Percentiles rank a stretch among this genome's conserved stretches.
Evolutionary conservation across 345 rosid genomes (phyloP).

Genomic region (Physaria fendleri): DNA sequence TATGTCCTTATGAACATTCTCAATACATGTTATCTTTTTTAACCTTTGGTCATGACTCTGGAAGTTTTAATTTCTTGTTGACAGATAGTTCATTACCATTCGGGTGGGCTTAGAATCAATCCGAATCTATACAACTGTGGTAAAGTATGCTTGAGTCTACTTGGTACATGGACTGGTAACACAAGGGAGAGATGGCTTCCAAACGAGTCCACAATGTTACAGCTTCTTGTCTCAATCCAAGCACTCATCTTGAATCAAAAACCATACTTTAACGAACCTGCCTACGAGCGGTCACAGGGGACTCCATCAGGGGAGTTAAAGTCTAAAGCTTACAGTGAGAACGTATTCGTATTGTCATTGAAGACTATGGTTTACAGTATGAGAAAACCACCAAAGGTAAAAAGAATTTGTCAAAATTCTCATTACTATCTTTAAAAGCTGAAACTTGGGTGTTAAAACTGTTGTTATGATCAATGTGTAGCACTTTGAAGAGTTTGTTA

Average conservation of each 20-base stretch:
- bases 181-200: constrained; percentile 84
- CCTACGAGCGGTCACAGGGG: constrained; percentile 40
- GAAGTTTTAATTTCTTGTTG: constrained; percentile 28
- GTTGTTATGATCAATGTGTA: constrained; percentile 32
- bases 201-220: constrained; percentile 70
- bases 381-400: constrained; percentile 73
- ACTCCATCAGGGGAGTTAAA: constrained; percentile 41
- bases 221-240: constrained; percentile 91
- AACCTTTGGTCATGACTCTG: not conserved
- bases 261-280: constrained; percentile 96
- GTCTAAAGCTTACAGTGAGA: constrained; percentile 58
- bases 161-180: constrained; percentile 39
- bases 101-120: constrained; percentile 81
- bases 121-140: constrained; percentile 72
- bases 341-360: constrained; percentile 52
- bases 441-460: not conserved
- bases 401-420: no score
- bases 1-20: constrained; percentile 34
- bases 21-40: not conserved
- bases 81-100: constrained; percentile 70
- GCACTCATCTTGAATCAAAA: constrained; percentile 82
- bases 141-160: constrained; percentile 92
- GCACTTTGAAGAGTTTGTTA: constrained; percentile 76
- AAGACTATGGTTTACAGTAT: constrained; percentile 67
- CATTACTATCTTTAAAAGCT: no score